These are phyloP conservation scores for Suhomyces yuchorum DNA, from an alignment of 1,139 yeast species.

Conservation along the genomic window DNA sequence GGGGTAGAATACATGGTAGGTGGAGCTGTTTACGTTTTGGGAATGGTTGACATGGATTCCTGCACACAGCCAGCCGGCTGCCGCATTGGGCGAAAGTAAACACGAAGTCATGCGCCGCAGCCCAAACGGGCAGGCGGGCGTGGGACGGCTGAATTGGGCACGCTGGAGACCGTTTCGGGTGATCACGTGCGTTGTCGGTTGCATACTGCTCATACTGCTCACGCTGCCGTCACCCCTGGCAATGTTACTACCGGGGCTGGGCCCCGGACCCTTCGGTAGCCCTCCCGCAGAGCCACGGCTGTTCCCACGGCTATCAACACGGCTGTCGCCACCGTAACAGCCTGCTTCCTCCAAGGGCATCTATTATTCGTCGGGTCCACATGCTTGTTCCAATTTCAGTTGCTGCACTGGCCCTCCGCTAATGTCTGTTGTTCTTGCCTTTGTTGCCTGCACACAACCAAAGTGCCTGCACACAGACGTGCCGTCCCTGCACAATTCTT, in stretches of 20 bases:
- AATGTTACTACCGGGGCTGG: too few species aligned
- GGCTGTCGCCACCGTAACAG: too few species aligned
- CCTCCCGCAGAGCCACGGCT: too few species aligned
- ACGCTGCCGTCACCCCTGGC: too few species aligned
- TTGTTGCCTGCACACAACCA: background rate
- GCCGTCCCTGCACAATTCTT: background rate
- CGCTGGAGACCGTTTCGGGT: constrained; percentile 2
- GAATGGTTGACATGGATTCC: background rate
- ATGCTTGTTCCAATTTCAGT: background rate
- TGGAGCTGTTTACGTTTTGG: constrained; percentile 1
- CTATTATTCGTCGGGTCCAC: background rate
- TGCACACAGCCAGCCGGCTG: background rate
- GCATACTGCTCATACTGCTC: too few species aligned
- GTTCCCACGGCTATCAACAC: too few species aligned
- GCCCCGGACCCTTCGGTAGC: too few species aligned
- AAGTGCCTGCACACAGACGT: background rate
- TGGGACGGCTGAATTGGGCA: constrained; percentile 10
- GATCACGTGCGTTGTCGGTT: constrained; percentile 3
- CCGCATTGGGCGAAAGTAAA: constrained; percentile 7
- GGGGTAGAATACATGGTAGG: background rate
- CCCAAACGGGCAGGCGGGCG: constrained; percentile 4
- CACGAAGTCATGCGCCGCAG: constrained; percentile 7
- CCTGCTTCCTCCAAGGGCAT: background rate
- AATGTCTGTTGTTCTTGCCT: background rate
- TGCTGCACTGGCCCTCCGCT: background rate